Evolutionary conservation across 2,329 filamentous ascomycete species (phyloP), one percentile per base, ranked within the genome.

Genomic region (Aureobasidium musti): DNA sequence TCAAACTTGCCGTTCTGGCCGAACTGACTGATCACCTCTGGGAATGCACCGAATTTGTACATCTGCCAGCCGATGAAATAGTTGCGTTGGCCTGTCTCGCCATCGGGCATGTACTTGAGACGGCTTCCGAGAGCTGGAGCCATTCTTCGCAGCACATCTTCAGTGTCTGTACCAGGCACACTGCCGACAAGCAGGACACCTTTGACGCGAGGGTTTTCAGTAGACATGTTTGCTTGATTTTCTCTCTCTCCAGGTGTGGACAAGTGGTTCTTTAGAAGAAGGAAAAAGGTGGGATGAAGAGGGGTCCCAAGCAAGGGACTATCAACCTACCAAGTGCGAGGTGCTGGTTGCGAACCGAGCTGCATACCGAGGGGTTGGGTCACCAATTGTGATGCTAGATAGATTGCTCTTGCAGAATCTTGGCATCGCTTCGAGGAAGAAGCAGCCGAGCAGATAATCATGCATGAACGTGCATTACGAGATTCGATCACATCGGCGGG

Each of bases 41-140:
- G 41, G 3, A 11, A 39, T 7, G 37, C 39, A n/a, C 66, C 53
- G 69, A 80, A 79, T 28, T 75, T 67, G 17, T 68, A 59, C 30
- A 69, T 65, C 68, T 79, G 79, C 69, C 73, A 80, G 41, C 63
- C 60, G 17, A 77, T 73, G 63, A 76, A 80, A 35, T 70, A 71
- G 10, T 73, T 56, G 33, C 79, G 73, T 47, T 73, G 52, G 17
- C 73, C 77, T 7, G 78, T 77, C 68, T 82, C 79, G 54, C 79
- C 79, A 68, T 81, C 80, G 3, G 79, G 79, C 3, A 81, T 74
- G 39, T 75, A 74, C 30, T 70, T 72, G 30, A 81, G 70, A 14
- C 76, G 78, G 26, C 69, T 67, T 3, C 76, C 74, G 2, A 80
- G 72, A 5, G 68, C 68, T 7, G 70, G 66, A n/a, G 68, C 65